Evolutionary conservation across 2,329 filamentous ascomycete genomes (phyloP).

Genomic region (Davidsoniella australis): DNA sequence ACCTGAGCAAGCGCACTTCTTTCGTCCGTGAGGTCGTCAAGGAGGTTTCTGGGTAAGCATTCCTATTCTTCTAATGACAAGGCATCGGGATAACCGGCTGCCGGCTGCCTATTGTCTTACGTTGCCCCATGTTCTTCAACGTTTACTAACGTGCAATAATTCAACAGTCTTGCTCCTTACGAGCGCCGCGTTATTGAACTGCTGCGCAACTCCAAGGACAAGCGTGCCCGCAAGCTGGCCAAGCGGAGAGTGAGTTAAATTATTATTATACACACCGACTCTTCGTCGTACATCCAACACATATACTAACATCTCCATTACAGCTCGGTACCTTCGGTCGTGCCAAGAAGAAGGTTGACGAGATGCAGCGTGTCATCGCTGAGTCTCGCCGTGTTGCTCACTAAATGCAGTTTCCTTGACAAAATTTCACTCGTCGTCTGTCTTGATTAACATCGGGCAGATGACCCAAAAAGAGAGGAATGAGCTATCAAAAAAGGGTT

Average conservation of each 20-base stretch:
- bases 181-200: conserved; percentile 98
- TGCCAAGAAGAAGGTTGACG: conserved; percentile 99
- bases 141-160: background rate
- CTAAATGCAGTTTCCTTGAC: conserved; percentile 26
- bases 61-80: background rate
- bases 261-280: too few relatives aligned
- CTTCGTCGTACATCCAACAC: background rate
- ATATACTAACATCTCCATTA: conserved; percentile 15
- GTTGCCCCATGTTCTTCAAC: background rate
- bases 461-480: background rate
- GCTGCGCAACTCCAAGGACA: conserved; percentile 97
- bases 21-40: conserved; percentile 97
- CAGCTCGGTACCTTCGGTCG: conserved; percentile 96
- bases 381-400: conserved; percentile 61
- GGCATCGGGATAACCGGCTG: background rate
- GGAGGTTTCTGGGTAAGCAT: conserved; percentile 79
- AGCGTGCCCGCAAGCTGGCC: conserved; percentile 95
- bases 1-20: conserved; percentile 88
- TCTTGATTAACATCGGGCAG: background rate
- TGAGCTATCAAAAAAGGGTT: conserved; percentile 3
- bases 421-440: background rate
- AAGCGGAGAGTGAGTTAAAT: conserved; percentile 77
- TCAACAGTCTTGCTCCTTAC: conserved; percentile 63
- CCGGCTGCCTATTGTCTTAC: background rate
- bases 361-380: conserved; percentile 94